phyloP scores from a whole-genome alignment of 2,329 filamentous ascomycete genomes.

The Nectriaceae sp. region DNA sequence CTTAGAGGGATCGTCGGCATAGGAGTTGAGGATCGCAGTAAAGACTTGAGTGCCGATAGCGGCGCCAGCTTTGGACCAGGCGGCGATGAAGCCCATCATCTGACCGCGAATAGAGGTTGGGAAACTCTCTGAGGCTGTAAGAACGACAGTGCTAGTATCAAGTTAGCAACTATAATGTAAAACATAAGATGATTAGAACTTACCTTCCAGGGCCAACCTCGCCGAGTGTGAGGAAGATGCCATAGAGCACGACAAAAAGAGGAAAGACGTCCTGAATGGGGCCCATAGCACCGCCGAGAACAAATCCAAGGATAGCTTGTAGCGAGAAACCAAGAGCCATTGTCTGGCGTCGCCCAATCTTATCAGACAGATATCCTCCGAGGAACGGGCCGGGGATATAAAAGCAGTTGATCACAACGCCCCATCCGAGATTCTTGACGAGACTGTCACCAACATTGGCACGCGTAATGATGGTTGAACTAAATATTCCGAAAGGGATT shows the following conservation, averaged over 20 bases:
- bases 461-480: constrained; percentile 50
- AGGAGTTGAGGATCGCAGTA: constrained; percentile 49
- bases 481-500: constrained; percentile 57
- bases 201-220: constrained; percentile 52
- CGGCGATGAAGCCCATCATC: constrained; percentile 49
- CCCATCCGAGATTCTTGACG: constrained; percentile 45
- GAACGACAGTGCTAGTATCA: constrained; percentile 35
- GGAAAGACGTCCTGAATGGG: constrained; percentile 49
- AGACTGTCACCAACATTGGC: constrained; percentile 43
- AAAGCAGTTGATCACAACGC: constrained; percentile 52
- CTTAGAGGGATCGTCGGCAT: constrained; percentile 38
- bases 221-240: constrained; percentile 49
- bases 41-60: constrained; percentile 54
- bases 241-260: constrained; percentile 53
- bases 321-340: constrained; percentile 52
- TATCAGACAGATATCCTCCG: constrained; percentile 50
- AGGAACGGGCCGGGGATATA: constrained; percentile 50
- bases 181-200: constrained; percentile 1
- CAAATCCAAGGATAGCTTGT: constrained; percentile 48
- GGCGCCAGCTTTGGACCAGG: constrained; percentile 50
- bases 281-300: constrained; percentile 48
- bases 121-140: constrained; percentile 48
- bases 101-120: constrained; percentile 52
- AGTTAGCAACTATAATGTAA: not conserved
- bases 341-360: constrained; percentile 50